Conservation (phyloP, 2,329 filamentous ascomycete genomes). For the Monosporascus sp. region DNA sequence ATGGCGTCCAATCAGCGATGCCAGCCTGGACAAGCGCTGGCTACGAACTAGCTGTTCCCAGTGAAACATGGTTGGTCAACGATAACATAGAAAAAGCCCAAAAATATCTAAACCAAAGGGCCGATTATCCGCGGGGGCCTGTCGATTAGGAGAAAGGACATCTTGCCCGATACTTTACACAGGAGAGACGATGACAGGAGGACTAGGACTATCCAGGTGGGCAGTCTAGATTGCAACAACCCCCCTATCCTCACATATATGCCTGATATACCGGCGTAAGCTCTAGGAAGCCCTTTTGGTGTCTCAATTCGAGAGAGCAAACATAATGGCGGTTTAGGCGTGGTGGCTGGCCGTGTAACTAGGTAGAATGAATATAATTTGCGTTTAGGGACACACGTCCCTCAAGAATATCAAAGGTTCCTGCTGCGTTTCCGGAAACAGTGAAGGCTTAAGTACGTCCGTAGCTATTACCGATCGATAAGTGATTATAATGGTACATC, state of each 20-base stretch:
- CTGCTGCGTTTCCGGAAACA: too few species aligned
- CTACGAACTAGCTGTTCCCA: background rate
- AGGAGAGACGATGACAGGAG: background rate
- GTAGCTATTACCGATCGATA: too few species aligned
- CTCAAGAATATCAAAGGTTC: slow-evolving; percentile 9
- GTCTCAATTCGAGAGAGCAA: too few species aligned
- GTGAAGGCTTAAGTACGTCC: too few species aligned
- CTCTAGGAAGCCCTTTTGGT: too few species aligned
- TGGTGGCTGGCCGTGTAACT: slow-evolving; percentile 20
- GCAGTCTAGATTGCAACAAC: background rate
- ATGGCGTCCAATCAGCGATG: background rate
- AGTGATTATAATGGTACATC: too few species aligned
- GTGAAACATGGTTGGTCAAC: background rate
- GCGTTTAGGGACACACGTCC: slow-evolving; percentile 30
- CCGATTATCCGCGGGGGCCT: background rate
- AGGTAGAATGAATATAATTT: slow-evolving; percentile 31
- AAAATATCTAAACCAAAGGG: background rate
- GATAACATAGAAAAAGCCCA: background rate
- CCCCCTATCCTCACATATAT: background rate
- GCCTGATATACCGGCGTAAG: too few species aligned
- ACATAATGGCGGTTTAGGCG: too few species aligned
- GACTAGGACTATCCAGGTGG: background rate
- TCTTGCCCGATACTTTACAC: background rate
- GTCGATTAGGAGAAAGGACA: background rate
- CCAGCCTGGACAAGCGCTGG: background rate